Evolutionary conservation across 1,284 basidiomycete species (phyloP).

Genomic region (Boletus chippewaensis): DNA sequence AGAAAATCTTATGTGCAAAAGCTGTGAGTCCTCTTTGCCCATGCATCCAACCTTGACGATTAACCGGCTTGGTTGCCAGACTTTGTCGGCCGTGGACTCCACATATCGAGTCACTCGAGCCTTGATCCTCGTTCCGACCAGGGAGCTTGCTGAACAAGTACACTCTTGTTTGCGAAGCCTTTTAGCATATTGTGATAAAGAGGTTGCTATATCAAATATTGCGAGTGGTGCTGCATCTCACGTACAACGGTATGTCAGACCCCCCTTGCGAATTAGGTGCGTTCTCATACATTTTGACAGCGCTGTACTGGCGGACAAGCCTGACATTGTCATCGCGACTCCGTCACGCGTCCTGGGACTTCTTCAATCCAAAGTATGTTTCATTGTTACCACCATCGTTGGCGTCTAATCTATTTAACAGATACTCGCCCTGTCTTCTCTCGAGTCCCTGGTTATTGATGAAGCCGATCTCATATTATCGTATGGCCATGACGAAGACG

Average conservation of each 20-base stretch:
- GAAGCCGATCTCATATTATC: constrained; percentile 97
- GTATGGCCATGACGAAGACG: constrained; percentile 93
- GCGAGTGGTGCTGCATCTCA: constrained; percentile 69
- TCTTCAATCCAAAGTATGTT: constrained; percentile 67
- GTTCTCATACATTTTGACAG: constrained; percentile 35
- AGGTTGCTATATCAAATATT: constrained; percentile 74
- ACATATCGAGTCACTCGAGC: constrained; percentile 62
- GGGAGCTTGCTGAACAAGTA: constrained; percentile 92
- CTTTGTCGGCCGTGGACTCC: constrained; percentile 38
- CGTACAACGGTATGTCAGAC: constrained; percentile 59
- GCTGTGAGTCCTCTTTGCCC: constrained; percentile 47
- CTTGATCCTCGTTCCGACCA: constrained; percentile 88
- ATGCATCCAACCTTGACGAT: background rate
- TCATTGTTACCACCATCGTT: background rate
- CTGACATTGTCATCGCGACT: constrained; percentile 89
- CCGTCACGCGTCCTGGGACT: constrained; percentile 79
- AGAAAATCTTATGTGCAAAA: constrained; percentile 84
- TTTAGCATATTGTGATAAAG: constrained; percentile 70
- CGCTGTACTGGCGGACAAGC: constrained; percentile 78
- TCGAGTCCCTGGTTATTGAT: constrained; percentile 92
- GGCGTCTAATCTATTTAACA: constrained; percentile 27
- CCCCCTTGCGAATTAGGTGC: background rate
- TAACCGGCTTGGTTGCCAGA: constrained; percentile 7
- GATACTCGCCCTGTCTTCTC: constrained; percentile 51
- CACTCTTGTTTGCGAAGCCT: constrained; percentile 63